Base-by-base conservation (phyloP, 2,329 filamentous ascomycete species). In the Exophiala phaeomuriformis region DNA sequence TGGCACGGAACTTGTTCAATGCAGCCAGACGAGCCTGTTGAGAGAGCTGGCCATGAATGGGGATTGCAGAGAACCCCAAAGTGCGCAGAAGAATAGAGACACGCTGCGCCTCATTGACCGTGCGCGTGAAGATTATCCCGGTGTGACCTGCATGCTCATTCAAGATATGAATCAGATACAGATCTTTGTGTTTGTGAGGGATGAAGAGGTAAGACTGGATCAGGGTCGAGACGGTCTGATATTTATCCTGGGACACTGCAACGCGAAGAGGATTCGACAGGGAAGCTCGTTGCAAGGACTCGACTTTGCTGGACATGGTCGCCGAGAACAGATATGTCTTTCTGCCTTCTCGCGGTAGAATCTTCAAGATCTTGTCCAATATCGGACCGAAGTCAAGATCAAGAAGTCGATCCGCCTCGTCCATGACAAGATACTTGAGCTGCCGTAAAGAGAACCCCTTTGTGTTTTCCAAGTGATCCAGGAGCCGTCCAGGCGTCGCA, bases 391-490 rank as follows among this genome's bases (percentile, higher is more conserved):
- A 97, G 68, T 96, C 90, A 68, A 96, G 84, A 66, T 98, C 93
- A 1, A 97, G 80, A 6, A 97, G 77, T 54, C 90, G 78, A 69
- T 97, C 91, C 28, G 91, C 91, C 72, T 96, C 91, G 66, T 96
- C 91, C 81, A 97, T 90, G 57, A 96, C 90, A 2, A 97, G 76
- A 66, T 91, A 95, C 66, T 90, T 90, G 36, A 96, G 75, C 3
- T 80, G 78, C 31, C 86, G 81, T 46, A 97, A 74, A 1, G 86
- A 90, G 71, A 98, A 97, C 7, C 93, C 91, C 70, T 95, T 96
- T 1, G 93, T 98, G 71, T 95, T 95, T 68, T 97, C 90, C 5
- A 97, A 75, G 64, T 98, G 93, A 65, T 97, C 93, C 3, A 96
- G 76, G 27, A 96, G 74, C 52, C 91, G 82, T 49, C 90, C 91